Percentiles rank a stretch among this genome's conserved stretches.
These are phyloP conservation scores for Monascus purpureus DNA, from an alignment of 495 filamentous ascomycete genomes.

Conservation along the genomic window DNA sequence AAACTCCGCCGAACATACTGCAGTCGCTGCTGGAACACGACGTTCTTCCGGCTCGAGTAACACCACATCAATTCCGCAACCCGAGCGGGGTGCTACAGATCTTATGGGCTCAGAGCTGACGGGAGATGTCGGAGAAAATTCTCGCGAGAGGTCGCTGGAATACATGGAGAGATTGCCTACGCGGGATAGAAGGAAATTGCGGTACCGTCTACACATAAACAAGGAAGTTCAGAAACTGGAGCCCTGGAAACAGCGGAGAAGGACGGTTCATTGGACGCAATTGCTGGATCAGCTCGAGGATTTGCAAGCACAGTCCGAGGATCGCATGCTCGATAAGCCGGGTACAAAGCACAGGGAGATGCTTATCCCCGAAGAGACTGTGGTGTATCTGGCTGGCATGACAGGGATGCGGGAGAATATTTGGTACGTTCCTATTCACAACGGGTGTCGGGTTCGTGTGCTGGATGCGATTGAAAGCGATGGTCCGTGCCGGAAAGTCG, in stretches of 20 bases:
- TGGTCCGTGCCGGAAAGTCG: conserved; percentile 19
- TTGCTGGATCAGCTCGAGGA: conserved; percentile 13
- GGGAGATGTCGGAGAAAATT: background rate
- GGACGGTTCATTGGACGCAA: conserved; percentile 11
- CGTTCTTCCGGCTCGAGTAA: background rate
- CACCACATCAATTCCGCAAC: too few relatives aligned
- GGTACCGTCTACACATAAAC: conserved; percentile 12
- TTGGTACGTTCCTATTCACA: conserved; percentile 18
- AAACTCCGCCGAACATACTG: background rate
- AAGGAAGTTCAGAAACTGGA: background rate
- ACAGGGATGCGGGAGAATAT: conserved; percentile 24
- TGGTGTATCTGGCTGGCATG: conserved; percentile 20
- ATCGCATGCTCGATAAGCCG: conserved; percentile 3
- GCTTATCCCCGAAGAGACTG: conserved; percentile 24
- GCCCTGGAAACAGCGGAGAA: background rate
- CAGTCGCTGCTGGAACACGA: background rate
- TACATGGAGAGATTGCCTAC: conserved; percentile 6
- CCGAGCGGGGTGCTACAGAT: background rate
- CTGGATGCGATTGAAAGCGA: conserved; percentile 16
- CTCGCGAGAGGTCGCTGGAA: background rate
- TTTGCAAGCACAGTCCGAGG: conserved; percentile 9
- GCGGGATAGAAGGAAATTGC: conserved; percentile 16
- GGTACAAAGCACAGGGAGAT: conserved; percentile 15
- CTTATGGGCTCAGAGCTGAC: background rate
- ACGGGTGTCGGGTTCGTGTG: conserved; percentile 29